Base-by-base conservation (phyloP, 805 yeast species). In the Schwanniomyces pseudopolymorphus region DNA sequence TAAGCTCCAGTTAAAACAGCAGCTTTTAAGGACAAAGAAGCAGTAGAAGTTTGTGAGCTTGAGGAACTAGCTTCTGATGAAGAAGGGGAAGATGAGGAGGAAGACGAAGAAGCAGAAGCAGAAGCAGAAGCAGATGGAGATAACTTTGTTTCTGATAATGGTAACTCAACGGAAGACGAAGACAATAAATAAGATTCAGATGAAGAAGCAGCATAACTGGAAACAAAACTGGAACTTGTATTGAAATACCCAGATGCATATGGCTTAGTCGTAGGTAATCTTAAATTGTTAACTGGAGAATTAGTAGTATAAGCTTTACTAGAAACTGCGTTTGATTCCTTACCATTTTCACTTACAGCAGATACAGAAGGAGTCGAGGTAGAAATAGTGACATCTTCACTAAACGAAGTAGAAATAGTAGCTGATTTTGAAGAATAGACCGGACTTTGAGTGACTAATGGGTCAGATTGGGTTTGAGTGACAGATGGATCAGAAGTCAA, bases 381-480 rank as follows among this genome's bases (percentile, higher is more conserved):
- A 40, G 37, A 21, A n/a, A 24, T 14, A 4, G 39, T 36, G n/a
- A 36, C 16, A 19, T 17, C 33, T 21, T 26, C 19, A 17, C 33
- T 39, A 17, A 11, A 39, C 7, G 41, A 24, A 39, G 41, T 25
- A 6, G 2, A 9, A 6, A 39, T 16, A 24, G 31, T 36, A 9
- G 9, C 13, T 20, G 25, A 8, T n/a, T 14, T 16, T 8, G 45
- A 42, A 14, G 45, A 27, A 13, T 42, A 42, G 11, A 63, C 60
- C 7, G 54, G 62, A 27, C 60, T 37, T 13, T 59, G 53, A 5
- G 70, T 58, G 33, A 58, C 47, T 51, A 70, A 57, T 17, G 75
- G 75, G 44, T 69, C 51, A 25, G 44, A 43, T 25, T 46, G 35
- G 3, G 69, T 64, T 6, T 52, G 47, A 9, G 63, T 43, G 26